Percentiles rank a stretch among this genome's conserved stretches.
Conservation (phyloP, 1,139 yeast species). For the Debaryomyces subglobosus region DNA sequence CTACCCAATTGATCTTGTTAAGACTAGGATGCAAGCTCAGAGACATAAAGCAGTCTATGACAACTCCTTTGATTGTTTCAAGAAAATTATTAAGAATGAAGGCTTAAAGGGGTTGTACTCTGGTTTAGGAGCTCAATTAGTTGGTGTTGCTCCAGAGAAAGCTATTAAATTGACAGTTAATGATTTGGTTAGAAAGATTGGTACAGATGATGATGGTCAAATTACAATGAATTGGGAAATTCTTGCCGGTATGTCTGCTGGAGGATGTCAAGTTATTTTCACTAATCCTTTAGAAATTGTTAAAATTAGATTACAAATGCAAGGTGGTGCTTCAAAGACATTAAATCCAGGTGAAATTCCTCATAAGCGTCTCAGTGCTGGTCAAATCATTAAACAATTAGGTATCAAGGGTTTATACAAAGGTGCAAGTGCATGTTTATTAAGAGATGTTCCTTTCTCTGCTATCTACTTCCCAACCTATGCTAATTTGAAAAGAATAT, state of each 20-base stretch:
- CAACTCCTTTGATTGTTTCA: conserved; percentile 85
- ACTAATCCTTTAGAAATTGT: conserved; percentile 97
- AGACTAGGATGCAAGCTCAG: conserved; percentile 98
- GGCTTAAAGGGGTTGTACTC: conserved; percentile 90
- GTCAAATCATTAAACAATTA: conserved; percentile 73
- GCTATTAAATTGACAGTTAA: conserved; percentile 95
- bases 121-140: conserved; percentile 90
- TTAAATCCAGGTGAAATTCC: conserved; percentile 50
- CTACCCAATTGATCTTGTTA: conserved; percentile 93
- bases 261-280: conserved; percentile 94
- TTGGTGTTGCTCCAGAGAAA: conserved; percentile 98
- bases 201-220: conserved; percentile 62
- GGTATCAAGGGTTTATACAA: conserved; percentile 87
- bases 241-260: conserved; percentile 90
- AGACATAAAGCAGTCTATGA: conserved; percentile 71
- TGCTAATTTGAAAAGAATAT: conserved; percentile 83
- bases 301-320: conserved; percentile 92
- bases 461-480: conserved; percentile 98
- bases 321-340: conserved; percentile 61
- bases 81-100: conserved; percentile 73
- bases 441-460: conserved; percentile 95
- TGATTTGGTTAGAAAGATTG: conserved; percentile 78
- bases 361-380: conserved; percentile 57
- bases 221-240: conserved; percentile 76
- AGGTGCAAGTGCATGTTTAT: conserved; percentile 89